A percentile compares a stretch with the other conserved stretches of the same genome.
phyloP scores from a whole-genome alignment of 164 flowering plant species.

The Chimonanthus praecox region DNA sequence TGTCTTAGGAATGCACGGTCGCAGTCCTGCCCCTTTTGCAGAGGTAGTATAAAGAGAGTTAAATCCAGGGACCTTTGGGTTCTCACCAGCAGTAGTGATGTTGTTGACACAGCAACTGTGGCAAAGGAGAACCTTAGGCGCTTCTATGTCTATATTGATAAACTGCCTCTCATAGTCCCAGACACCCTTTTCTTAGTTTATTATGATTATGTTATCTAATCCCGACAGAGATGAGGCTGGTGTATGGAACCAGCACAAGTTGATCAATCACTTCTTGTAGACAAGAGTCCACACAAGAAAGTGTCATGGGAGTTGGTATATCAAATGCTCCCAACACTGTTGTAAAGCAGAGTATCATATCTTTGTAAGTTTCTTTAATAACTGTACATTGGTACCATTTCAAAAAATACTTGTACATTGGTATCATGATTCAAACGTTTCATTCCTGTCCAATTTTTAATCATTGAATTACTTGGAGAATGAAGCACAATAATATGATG shows the following conservation, averaged over 20 bases:
- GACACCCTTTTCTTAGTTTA: conserved; percentile 50
- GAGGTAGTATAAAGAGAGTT: conserved; percentile 62
- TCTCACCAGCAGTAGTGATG: conserved; percentile 63
- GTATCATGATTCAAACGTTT: too few relatives aligned
- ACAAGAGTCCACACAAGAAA: conserved; percentile 35
- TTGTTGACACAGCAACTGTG: conserved; percentile 57
- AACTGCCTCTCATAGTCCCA: conserved; percentile 53
- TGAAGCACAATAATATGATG: too few relatives aligned
- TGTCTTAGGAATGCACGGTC: conserved; percentile 69
- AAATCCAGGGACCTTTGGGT: conserved; percentile 75
- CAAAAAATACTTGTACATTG: too few relatives aligned
- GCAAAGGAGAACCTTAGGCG: conserved; percentile 64
- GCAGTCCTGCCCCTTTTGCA: conserved; percentile 90
- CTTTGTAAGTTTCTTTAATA: conserved; percentile 4
- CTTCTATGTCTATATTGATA: conserved; percentile 70
- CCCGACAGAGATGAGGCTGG: conserved; percentile 16
- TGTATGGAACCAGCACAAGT: conserved; percentile 39
- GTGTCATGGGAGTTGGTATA: conserved; percentile 21
- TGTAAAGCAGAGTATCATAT: conserved; percentile 7
- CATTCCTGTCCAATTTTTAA: too few relatives aligned
- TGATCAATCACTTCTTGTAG: conserved; percentile 10
- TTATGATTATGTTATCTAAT: conserved; percentile 57
- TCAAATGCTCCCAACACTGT: conserved; percentile 7
- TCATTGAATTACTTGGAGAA: too few relatives aligned
- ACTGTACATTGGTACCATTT: background rate